Evolutionary conservation across 176 grass and related monocot genomes (phyloP).

Genomic region (Musa schizocarpa): DNA sequence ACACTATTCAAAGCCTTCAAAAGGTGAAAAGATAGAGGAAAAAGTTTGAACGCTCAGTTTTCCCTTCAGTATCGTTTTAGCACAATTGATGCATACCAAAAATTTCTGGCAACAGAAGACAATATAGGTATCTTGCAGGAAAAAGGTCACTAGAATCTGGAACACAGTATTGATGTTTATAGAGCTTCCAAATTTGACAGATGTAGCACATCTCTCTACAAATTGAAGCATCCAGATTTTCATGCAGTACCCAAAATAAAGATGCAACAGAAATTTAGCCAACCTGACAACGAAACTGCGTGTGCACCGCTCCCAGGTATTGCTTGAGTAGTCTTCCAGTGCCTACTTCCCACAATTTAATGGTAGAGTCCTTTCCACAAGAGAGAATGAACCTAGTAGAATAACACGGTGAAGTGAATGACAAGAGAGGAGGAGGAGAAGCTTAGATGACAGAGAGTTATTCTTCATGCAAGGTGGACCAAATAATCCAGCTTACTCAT

Average conservation of each 20-base stretch:
- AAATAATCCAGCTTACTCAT: too few relatives aligned
- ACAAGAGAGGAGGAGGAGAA: background rate
- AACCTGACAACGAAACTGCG: slow-evolving; percentile 77
- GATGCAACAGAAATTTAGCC: slow-evolving; percentile 4
- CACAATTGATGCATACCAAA: background rate
- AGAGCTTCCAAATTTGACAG: background rate
- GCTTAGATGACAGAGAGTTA: too few relatives aligned
- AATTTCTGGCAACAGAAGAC: background rate
- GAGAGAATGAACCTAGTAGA: slow-evolving; percentile 71
- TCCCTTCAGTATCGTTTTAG: too few relatives aligned
- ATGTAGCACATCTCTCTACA: background rate
- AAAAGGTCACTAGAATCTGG: too few relatives aligned
- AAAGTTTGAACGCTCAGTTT: too few relatives aligned
- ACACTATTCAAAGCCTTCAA: too few relatives aligned
- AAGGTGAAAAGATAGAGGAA: too few relatives aligned
- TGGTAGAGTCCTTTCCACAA: slow-evolving; percentile 74
- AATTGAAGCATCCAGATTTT: background rate
- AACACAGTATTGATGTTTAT: background rate
- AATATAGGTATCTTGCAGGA: background rate
- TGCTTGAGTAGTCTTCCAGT: slow-evolving; percentile 76
- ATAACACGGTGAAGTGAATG: background rate
- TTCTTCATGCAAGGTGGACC: background rate
- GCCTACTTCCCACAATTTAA: slow-evolving; percentile 93
- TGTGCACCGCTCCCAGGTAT: slow-evolving; percentile 63
- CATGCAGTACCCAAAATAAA: background rate